phyloP scores from a whole-genome alignment of 345 rosid species.

The Acer yangbiense region DNA sequence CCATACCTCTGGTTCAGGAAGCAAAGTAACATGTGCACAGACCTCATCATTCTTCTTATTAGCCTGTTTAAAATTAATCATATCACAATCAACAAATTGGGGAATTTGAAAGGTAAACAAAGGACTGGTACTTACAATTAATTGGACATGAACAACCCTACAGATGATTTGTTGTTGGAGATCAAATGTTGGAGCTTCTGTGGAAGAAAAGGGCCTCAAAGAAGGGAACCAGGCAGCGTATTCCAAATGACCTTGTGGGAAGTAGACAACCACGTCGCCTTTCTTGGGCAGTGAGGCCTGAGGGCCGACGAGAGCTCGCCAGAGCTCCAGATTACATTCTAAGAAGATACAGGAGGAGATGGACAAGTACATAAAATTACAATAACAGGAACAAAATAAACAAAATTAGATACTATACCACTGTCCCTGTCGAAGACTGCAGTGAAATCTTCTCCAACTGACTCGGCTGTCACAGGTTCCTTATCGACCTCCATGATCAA shows the following conservation, averaged over 20 bases:
- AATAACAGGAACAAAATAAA: no score
- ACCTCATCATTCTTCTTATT: constrained; percentile 77
- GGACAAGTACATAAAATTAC: no score
- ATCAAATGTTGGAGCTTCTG: constrained; percentile 53
- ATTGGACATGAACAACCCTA: constrained; percentile 61
- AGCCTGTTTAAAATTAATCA: constrained; percentile 45
- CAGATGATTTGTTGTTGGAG: constrained; percentile 72
- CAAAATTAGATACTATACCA: background rate
- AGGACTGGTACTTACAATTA: constrained; percentile 54
- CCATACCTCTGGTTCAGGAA: constrained; percentile 73
- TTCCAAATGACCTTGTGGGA: constrained; percentile 90
- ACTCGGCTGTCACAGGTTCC: background rate
- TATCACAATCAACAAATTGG: constrained; percentile 8
- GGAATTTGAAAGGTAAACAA: background rate
- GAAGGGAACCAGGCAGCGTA: constrained; percentile 52
- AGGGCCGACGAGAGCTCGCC: constrained; percentile 94
- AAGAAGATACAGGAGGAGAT: no score
- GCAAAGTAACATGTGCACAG: constrained; percentile 47
- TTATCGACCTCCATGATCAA: no score
- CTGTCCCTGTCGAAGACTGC: constrained; percentile 32
- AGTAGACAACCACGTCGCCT: constrained; percentile 77
- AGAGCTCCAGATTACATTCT: constrained; percentile 59
- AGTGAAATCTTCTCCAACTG: constrained; percentile 32
- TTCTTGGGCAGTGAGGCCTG: constrained; percentile 72
- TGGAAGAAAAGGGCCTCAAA: constrained; percentile 30